These are phyloP conservation scores for Nicotiana obtusifolia DNA, from an alignment of 257 asterid species.

Conservation along the genomic window DNA sequence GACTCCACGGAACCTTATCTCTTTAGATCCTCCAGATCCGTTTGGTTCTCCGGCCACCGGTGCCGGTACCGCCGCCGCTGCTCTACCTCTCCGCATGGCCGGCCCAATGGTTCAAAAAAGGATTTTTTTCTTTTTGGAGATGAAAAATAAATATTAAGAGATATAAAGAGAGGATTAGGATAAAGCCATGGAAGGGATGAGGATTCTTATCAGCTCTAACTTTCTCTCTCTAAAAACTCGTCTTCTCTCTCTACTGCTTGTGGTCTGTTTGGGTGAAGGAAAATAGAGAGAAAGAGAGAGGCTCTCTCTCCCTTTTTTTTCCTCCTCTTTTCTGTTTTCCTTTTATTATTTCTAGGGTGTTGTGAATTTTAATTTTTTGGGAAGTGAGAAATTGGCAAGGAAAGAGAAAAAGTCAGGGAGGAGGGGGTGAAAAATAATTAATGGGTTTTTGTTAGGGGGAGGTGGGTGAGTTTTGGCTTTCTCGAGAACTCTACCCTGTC, in stretches of 20 bases:
- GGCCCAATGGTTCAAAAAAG: background rate
- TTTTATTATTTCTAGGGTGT: constrained; percentile 3
- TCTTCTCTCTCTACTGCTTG: constrained; percentile 42
- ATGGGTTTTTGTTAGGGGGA: background rate
- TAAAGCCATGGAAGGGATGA: constrained; percentile 9
- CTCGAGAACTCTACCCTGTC: constrained; percentile 12
- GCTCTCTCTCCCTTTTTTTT: background rate
- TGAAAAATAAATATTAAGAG: background rate
- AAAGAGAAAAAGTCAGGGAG: background rate
- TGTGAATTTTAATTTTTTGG: background rate
- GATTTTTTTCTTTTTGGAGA: background rate
- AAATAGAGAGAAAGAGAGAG: constrained; percentile 10
- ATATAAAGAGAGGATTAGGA: background rate
- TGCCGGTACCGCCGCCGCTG: constrained; percentile 27
- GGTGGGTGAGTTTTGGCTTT: background rate
- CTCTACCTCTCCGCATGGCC: constrained; percentile 58
- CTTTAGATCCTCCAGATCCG: constrained; percentile 58
- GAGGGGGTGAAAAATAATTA: background rate
- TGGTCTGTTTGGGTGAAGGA: constrained; percentile 26
- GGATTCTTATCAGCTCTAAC: constrained; percentile 6
- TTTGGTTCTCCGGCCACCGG: constrained; percentile 25
- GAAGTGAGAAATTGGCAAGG: background rate
- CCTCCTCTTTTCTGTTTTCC: background rate
- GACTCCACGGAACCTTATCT: constrained; percentile 61
- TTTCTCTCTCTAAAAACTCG: background rate